Conservation (phyloP, 2,329 filamentous ascomycete genomes). For the Pseudogymnoascus sp. region DNA sequence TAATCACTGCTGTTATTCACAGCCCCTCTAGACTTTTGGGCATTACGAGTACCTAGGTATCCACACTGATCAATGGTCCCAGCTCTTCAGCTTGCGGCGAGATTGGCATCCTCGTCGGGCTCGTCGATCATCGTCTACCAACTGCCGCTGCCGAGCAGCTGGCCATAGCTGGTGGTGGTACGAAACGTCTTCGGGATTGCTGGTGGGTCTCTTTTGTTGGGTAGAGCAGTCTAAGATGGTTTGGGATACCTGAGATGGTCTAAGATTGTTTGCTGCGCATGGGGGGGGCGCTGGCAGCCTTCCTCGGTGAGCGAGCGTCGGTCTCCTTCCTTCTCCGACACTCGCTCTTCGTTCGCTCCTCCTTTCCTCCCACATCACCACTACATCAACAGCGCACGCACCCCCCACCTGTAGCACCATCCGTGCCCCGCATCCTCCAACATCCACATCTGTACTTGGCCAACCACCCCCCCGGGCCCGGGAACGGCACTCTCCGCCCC, state of each 20-base stretch:
- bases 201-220: background rate
- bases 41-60: background rate
- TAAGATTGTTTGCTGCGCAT: background rate
- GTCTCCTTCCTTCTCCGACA: background rate
- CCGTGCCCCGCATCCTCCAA: background rate
- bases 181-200: background rate
- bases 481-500: background rate
- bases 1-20: too few relatives aligned
- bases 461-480: background rate
- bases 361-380: background rate
- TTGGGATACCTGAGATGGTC: background rate
- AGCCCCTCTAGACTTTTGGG: too few relatives aligned
- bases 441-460: background rate
- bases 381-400: background rate
- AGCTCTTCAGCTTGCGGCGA: background rate
- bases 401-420: background rate
- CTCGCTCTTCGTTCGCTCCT: background rate
- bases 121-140: background rate
- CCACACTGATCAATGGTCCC: background rate
- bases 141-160: background rate
- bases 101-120: background rate
- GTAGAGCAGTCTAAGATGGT: background rate
- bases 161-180: background rate
- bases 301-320: background rate
- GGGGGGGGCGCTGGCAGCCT: background rate